A percentile compares a stretch with the other conserved stretches of the same genome.
Conservation (phyloP, 2,329 filamentous ascomycete genomes). For the Lecanicillium sp. region DNA sequence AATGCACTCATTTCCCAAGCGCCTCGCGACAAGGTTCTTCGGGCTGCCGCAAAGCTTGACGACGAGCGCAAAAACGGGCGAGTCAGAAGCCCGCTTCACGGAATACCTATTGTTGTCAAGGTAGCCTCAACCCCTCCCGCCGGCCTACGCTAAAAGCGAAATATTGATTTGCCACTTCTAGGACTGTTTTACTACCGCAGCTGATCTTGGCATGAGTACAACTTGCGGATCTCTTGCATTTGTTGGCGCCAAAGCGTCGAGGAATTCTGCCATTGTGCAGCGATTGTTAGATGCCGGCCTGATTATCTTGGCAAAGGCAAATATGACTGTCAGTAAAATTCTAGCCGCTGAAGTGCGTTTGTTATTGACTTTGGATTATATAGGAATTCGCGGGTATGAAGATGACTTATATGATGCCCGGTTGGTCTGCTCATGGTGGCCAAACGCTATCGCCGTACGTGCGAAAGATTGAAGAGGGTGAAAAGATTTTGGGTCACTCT, state of each 20-base stretch:
- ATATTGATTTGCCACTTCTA: not conserved
- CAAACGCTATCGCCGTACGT: conserved; percentile 21
- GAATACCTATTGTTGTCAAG: conserved; percentile 17
- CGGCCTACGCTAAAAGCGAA: not conserved
- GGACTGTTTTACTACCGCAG: conserved; percentile 12
- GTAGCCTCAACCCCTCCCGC: conserved; percentile 5
- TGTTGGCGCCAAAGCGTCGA: conserved; percentile 6
- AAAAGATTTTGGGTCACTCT: conserved; percentile 11
- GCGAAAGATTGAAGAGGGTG: conserved; percentile 12
- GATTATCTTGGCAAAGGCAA: conserved; percentile 15
- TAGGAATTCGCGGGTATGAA: conserved; percentile 15
- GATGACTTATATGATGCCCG: conserved; percentile 11
- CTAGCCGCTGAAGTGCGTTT: not conserved
- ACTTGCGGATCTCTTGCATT: conserved; percentile 13
- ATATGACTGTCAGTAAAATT: conserved; percentile 12
- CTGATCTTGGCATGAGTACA: conserved; percentile 14
- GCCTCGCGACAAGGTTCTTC: conserved; percentile 6
- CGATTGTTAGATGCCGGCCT: conserved; percentile 12
- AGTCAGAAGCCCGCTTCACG: conserved; percentile 14
- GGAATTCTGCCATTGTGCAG: conserved; percentile 11
- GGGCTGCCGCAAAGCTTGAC: conserved; percentile 11
- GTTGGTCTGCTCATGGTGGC: conserved; percentile 17
- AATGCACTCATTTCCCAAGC: conserved; percentile 10
- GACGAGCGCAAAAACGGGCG: conserved; percentile 13
- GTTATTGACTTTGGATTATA: not conserved